Base-by-base conservation (phyloP, 2,329 filamentous ascomycete genomes). In the Colletotrichum scovillei region DNA sequence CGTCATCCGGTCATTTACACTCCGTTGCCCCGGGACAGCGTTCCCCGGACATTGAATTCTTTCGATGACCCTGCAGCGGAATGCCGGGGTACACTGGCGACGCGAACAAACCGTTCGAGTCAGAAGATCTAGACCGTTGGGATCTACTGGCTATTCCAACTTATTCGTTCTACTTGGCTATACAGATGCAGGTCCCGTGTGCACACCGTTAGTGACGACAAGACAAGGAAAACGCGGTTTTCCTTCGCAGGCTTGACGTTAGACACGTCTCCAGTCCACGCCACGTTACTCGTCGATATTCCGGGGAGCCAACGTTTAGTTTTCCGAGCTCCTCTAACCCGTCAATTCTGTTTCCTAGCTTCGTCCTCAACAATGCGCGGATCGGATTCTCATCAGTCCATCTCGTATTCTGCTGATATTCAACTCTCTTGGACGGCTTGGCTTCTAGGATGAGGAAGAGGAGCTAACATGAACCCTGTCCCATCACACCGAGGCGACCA, bases 1-100 rank as follows among this genome's bases (percentile, higher is more conserved):
- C 63, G 12, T 67, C 46, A 56, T 58, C 69, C 69, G 69, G 69
- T 63, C 69, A 42, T 8, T 7, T 14, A 28, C 30, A 35, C 30
- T 60, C 52, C 58, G 65, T 52, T 46, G 55, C 38, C 65, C 59
- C 65, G 53, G 30, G 46, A 49, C 22, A 49, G n/a, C 22, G 16
- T 35, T 16, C 26, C 38, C 38, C n/a, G 60, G 19, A 30, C 26
- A 9, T 42, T 42, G 4, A 7, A 11, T 52, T 19, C 9, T 52
- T 38, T n/a, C 9, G 22, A 32, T 42, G 16, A n/a, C 63, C 49
- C 63, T 64, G 67, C 67, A 42, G 69, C 30, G 42, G 53, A 62
- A 56, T 71, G 55, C 67, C 67, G 62, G 32, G 62, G 52, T 7
- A 30, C 24, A 30, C 38, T 26, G 19, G 52, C 52, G 22, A 26